Percentiles rank a stretch among this genome's conserved stretches.
phyloP scores from a whole-genome alignment of 306 rosid genomes.

The Castanea mollissima region DNA sequence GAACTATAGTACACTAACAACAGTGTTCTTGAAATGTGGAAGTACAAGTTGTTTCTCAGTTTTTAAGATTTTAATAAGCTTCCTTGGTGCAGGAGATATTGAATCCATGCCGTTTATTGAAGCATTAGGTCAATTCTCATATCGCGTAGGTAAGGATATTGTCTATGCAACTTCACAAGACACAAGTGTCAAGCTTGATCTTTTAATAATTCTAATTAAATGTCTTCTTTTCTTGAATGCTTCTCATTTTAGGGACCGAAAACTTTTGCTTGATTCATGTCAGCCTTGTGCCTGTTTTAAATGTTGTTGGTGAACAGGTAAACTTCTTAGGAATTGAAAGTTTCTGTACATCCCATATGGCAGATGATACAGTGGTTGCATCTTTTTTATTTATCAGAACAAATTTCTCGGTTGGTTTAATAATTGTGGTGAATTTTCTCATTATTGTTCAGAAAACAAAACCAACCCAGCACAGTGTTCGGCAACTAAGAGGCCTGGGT shows the following conservation, averaged over 20 bases:
- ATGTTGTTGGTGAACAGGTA: constrained; percentile 87
- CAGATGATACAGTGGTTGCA: neutral
- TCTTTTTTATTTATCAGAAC: neutral
- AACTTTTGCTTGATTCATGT: constrained; percentile 85
- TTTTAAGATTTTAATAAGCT: constrained; percentile 19
- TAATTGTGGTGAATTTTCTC: constrained; percentile 20
- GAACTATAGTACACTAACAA: constrained; percentile 60
- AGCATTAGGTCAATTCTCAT: constrained; percentile 85
- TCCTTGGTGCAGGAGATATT: constrained; percentile 65
- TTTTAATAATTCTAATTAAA: neutral
- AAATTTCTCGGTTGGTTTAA: constrained; percentile 5
- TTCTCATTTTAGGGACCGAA: constrained; percentile 53
- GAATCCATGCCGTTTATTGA: constrained; percentile 86
- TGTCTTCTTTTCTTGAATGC: constrained; percentile 1
- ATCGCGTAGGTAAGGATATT: constrained; percentile 68
- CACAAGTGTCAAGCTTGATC: neutral
- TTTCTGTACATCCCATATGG: neutral
- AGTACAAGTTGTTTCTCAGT: neutral
- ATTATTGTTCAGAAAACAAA: constrained; percentile 63
- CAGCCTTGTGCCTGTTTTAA: constrained; percentile 80
- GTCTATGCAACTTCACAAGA: neutral
- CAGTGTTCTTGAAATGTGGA: neutral
- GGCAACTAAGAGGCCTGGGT: constrained; percentile 87
- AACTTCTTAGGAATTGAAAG: constrained; percentile 2
- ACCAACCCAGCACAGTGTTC: constrained; percentile 92